Conservation (phyloP, 2,329 filamentous ascomycete genomes). For the Alternaria solani region DNA sequence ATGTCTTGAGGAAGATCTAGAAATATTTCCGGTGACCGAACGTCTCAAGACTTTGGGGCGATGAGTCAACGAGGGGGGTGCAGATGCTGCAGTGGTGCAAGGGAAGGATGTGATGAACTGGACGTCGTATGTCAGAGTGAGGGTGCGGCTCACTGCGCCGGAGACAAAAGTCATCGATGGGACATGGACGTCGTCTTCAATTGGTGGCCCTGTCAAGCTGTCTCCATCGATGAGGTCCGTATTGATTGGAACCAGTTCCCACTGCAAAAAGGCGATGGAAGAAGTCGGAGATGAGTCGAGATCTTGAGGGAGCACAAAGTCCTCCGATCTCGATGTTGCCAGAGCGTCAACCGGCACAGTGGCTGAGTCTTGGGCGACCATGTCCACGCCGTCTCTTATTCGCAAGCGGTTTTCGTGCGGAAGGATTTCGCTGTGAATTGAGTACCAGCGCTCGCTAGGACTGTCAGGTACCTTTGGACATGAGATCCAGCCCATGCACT, state of each 20-base stretch:
- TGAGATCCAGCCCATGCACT: constrained; percentile 65
- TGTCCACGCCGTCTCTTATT: constrained; percentile 46
- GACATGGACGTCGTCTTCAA: constrained; percentile 35
- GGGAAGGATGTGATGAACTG: constrained; percentile 64
- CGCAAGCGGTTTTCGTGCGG: constrained; percentile 47
- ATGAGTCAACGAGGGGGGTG: constrained; percentile 22
- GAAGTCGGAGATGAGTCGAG: constrained; percentile 20
- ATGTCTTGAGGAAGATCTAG: constrained; percentile 45
- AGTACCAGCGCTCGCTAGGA: constrained; percentile 59
- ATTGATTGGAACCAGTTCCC: constrained; percentile 38
- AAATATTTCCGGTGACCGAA: constrained; percentile 33
- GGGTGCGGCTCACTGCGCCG: constrained; percentile 19
- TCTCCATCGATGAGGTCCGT: constrained; percentile 37
- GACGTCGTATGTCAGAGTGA: constrained; percentile 59
- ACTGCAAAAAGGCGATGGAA: constrained; percentile 34
- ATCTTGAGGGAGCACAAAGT: constrained; percentile 52
- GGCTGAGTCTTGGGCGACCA: constrained; percentile 47
- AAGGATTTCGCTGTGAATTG: constrained; percentile 52
- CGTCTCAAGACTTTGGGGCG: constrained; percentile 36
- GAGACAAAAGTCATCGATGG: constrained; percentile 48
- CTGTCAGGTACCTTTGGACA: constrained; percentile 53
- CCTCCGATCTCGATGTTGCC: constrained; percentile 36
- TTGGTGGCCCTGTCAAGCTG: constrained; percentile 14
- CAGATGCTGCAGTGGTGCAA: constrained; percentile 56
- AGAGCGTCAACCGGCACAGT: constrained; percentile 39